Evolutionary conservation across 305 asterid species (phyloP).

Genomic region (Fraxinus velutina): DNA sequence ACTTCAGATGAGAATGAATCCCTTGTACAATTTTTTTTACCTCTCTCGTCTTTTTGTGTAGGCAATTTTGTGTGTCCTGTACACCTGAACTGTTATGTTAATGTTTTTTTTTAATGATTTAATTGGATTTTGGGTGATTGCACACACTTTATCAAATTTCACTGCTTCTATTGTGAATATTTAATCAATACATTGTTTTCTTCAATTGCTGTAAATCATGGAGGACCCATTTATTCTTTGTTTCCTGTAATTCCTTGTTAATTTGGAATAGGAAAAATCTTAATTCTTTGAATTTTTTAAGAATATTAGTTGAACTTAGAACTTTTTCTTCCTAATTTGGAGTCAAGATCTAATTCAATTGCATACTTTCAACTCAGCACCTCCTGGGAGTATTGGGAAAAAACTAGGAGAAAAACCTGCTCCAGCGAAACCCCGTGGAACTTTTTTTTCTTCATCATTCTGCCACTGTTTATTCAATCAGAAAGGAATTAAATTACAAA

Average conservation of each 20-base stretch:
- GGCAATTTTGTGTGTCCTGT: not conserved
- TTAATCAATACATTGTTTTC: not conserved
- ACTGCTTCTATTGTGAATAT: not conserved
- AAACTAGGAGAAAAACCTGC: not conserved
- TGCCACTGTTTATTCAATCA: not conserved
- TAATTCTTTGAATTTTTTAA: not conserved
- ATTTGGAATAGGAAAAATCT: not conserved
- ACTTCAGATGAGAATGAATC: slow-evolving; percentile 67
- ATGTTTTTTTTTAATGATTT: not conserved
- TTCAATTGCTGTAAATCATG: not conserved
- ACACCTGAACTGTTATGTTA: not conserved
- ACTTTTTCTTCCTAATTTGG: not conserved
- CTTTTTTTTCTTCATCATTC: not conserved
- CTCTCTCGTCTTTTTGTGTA: not conserved
- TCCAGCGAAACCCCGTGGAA: not conserved
- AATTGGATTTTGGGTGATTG: not conserved
- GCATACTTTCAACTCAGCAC: not conserved
- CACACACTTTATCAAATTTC: not conserved
- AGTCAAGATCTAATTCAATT: not conserved
- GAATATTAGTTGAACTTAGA: not conserved
- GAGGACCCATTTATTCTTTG: not conserved
- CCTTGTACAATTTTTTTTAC: slow-evolving; percentile 27
- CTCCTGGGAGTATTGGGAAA: not conserved
- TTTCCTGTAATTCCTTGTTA: not conserved
- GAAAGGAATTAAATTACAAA: not conserved